Conservation (phyloP, 306 rosid species). For the Cicer bijugum region DNA sequence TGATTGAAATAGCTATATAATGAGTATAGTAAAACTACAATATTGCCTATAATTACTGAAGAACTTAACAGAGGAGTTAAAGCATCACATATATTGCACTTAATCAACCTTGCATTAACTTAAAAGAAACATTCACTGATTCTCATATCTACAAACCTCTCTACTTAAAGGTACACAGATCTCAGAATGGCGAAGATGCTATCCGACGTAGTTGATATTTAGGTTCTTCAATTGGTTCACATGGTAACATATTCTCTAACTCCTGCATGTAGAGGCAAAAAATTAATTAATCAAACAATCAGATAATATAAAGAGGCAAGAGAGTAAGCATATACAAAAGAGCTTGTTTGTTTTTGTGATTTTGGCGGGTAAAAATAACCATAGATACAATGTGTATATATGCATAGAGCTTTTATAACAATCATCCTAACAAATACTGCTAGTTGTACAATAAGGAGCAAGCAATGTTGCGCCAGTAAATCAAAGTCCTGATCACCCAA, state of each 20-base stretch:
- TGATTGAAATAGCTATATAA: constrained; percentile 36
- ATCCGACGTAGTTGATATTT: constrained; percentile 93
- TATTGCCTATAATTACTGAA: constrained; percentile 29
- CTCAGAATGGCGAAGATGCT: constrained; percentile 76
- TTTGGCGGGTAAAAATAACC: background rate
- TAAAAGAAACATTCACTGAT: constrained; percentile 27
- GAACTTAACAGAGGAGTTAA: constrained; percentile 28
- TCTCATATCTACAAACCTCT: constrained; percentile 49
- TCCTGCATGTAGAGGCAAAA: constrained; percentile 62
- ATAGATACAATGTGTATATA: background rate
- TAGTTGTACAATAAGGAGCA: background rate
- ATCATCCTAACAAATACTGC: constrained; percentile 12
- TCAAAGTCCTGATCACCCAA: background rate
- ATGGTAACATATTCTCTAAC: constrained; percentile 70
- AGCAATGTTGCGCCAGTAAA: background rate
- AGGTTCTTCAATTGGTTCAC: constrained; percentile 77
- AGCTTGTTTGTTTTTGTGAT: constrained; percentile 13
- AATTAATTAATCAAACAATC: background rate
- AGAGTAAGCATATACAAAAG: background rate
- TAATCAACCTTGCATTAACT: constrained; percentile 36
- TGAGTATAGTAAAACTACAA: constrained; percentile 45
- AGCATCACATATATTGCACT: constrained; percentile 35
- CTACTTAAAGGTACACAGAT: constrained; percentile 46
- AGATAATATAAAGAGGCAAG: constrained; percentile 4
- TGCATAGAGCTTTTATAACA: background rate